Conservation (phyloP, 495 filamentous ascomycete species). For the Cercophora sp. region DNA sequence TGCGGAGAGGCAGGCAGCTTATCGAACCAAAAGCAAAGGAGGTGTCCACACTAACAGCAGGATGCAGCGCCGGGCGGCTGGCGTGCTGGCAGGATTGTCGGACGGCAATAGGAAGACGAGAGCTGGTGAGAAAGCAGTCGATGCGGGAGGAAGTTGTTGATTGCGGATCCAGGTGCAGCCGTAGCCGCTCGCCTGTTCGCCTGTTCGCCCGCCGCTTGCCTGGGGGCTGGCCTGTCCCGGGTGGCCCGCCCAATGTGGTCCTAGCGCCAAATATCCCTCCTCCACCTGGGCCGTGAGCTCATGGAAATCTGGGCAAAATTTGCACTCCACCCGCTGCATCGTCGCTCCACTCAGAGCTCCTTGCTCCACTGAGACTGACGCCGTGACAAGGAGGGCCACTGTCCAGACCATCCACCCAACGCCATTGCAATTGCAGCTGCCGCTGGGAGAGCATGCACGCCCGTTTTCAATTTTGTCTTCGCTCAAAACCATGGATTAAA, state of each 20-base stretch:
- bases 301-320: too few relatives aligned
- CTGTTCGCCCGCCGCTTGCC: neutral
- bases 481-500: neutral
- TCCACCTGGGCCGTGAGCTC: neutral
- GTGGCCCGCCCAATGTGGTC: constrained; percentile 9
- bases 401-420: neutral
- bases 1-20: neutral
- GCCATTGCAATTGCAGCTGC: neutral
- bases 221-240: neutral
- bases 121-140: neutral
- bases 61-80: too few relatives aligned
- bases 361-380: neutral
- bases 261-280: constrained; percentile 12
- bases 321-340: neutral
- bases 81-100: neutral
- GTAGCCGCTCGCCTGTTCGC: constrained; percentile 21
- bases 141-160: constrained; percentile 11
- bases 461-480: neutral
- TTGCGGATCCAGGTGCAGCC: constrained; percentile 14
- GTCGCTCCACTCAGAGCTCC: neutral
- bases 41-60: too few relatives aligned
- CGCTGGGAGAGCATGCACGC: neutral
- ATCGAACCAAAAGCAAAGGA: neutral
- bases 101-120: neutral
- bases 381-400: neutral